A percentile compares a stretch with the other conserved stretches of the same genome.
Evolutionary conservation across 768 basidiomycete genomes (phyloP).

Genomic region (Pulveroboletus sp.): DNA sequence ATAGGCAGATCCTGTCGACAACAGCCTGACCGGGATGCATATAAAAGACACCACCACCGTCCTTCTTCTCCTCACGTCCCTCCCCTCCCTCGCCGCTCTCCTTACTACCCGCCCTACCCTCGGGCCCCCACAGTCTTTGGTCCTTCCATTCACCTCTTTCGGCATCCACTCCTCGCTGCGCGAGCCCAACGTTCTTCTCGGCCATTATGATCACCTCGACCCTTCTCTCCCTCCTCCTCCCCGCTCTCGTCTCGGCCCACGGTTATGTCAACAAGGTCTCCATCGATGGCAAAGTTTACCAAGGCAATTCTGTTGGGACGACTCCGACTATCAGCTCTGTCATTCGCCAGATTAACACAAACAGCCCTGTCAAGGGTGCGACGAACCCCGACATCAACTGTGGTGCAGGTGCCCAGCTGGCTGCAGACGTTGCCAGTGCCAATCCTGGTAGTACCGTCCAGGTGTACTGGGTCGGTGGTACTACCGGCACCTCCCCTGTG

Average conservation of each 20-base stretch:
- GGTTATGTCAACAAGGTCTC: constrained; percentile 24
- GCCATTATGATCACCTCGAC: constrained; percentile 14
- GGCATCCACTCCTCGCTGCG: constrained; percentile 28
- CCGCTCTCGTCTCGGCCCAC: constrained; percentile 26
- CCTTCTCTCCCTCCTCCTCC: constrained; percentile 17
- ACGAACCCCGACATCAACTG: constrained; percentile 53
- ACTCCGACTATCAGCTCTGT: constrained; percentile 26
- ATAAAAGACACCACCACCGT: not conserved
- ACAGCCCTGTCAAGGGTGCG: constrained; percentile 51
- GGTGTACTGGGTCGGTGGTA: constrained; percentile 47
- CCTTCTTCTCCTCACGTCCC: too few species aligned
- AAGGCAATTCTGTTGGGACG: constrained; percentile 29
- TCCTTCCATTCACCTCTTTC: not conserved
- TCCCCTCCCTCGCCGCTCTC: too few species aligned
- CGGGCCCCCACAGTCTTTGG: not conserved
- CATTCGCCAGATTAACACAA: constrained; percentile 41
- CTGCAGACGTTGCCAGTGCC: constrained; percentile 44
- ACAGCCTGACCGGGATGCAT: not conserved
- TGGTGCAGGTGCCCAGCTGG: constrained; percentile 47
- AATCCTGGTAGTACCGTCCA: constrained; percentile 53
- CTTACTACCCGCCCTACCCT: not conserved
- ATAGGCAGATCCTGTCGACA: not conserved
- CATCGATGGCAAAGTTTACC: constrained; percentile 27
- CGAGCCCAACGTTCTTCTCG: constrained; percentile 5
- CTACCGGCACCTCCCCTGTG: constrained; percentile 32